These are phyloP conservation scores for Penicillium sp. DNA, from an alignment of 2,329 filamentous ascomycete species.

Conservation along the genomic window DNA sequence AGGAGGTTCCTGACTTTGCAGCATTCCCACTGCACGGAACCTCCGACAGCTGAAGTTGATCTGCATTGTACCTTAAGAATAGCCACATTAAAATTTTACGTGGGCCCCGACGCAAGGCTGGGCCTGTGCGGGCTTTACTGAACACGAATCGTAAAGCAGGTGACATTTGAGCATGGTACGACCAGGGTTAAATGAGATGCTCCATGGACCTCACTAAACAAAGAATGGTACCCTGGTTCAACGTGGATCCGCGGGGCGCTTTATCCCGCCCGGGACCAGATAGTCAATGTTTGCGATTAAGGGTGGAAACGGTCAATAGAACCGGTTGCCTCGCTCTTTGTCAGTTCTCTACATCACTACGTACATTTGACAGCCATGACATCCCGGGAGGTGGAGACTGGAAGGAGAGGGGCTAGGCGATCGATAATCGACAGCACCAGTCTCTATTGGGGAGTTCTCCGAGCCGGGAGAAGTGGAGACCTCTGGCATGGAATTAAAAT, in stretches of 20 bases:
- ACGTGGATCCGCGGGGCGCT: conserved; percentile 15
- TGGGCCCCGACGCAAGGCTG: conserved; percentile 17
- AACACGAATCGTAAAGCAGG: background rate
- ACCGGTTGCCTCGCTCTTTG: background rate
- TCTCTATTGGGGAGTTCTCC: conserved; percentile 9
- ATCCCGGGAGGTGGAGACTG: background rate
- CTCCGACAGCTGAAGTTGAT: conserved; percentile 18
- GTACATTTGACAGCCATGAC: conserved; percentile 5
- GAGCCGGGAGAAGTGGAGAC: conserved; percentile 3
- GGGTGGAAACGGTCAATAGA: background rate
- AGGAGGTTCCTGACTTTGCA: conserved; percentile 1
- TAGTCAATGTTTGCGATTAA: background rate
- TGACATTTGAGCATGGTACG: background rate
- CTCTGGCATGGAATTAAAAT: background rate
- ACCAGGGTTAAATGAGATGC: background rate
- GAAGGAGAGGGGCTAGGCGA: conserved; percentile 4
- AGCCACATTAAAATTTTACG: conserved; percentile 5
- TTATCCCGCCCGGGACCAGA: conserved; percentile 6
- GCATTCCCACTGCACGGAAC: conserved; percentile 6
- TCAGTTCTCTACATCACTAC: background rate
- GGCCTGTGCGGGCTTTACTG: conserved; percentile 11
- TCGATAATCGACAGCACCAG: conserved; percentile 22
- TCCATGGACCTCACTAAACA: background rate
- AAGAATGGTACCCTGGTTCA: conserved; percentile 8
- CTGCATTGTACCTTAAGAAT: conserved; percentile 19